A percentile compares a stretch with the other conserved stretches of the same genome.
Conservation (phyloP, 2,329 filamentous ascomycete species). For the Geosmithia flava region DNA sequence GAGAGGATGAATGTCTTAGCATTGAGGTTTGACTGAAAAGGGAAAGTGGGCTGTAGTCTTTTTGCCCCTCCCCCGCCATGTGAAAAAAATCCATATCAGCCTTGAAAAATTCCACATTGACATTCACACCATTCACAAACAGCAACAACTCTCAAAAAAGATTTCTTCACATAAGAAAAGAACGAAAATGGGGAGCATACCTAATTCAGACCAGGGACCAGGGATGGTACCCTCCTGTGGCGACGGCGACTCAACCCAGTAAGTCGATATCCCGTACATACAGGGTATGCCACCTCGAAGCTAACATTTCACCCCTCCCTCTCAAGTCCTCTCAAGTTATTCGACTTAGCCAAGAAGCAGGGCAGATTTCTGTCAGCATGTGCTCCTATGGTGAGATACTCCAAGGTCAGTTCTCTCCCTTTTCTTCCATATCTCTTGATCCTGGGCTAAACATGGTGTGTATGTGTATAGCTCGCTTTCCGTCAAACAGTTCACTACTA, state of each 20-base stretch:
- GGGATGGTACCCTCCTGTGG: not conserved
- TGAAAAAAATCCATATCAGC: not conserved
- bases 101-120: not conserved
- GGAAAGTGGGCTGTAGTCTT: not conserved
- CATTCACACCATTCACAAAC: not conserved
- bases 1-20: not conserved
- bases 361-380: conserved; percentile 43
- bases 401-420: conserved; percentile 30
- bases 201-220: not conserved
- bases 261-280: not conserved
- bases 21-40: not conserved
- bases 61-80: not conserved
- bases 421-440: not conserved
- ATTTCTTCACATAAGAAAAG: no score
- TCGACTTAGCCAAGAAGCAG: conserved; percentile 38
- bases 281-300: not conserved
- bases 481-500: conserved; percentile 54
- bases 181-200: not conserved
- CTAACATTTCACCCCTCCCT: not conserved
- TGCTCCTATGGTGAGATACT: conserved; percentile 58
- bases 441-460: not conserved
- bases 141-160: not conserved
- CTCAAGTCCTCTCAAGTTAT: conserved; percentile 44
- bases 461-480: conserved; percentile 45
- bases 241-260: conserved; percentile 1